Percentiles rank a stretch among this genome's conserved stretches.
Conservation (phyloP, 768 basidiomycete species). For the Cyclocybe cylindracea region DNA sequence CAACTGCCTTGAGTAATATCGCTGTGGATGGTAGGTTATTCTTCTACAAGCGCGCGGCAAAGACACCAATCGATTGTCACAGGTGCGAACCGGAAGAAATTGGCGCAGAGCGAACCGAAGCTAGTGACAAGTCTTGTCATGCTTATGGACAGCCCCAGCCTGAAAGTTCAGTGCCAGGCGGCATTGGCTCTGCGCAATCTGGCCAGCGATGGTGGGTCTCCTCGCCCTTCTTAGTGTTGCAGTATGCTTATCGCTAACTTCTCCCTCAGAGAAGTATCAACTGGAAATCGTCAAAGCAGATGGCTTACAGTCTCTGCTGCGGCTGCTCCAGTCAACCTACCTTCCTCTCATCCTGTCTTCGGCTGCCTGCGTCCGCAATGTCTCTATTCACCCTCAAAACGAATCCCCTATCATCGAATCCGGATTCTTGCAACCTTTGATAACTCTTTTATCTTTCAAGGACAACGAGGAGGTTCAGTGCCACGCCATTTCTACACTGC, state of each 20-base stretch:
- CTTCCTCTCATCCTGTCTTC: constrained; percentile 97
- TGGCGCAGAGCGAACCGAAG: constrained; percentile 92
- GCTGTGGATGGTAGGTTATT: constrained; percentile 81
- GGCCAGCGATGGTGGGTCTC: constrained; percentile 84
- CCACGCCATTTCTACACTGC: constrained; percentile 95
- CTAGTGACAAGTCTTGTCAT: constrained; percentile 91
- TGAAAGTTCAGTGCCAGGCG: constrained; percentile 99
- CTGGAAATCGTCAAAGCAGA: constrained; percentile 97
- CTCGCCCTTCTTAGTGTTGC: neutral
- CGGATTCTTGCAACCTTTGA: constrained; percentile 93
- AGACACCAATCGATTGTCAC: neutral
- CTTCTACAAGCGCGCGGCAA: neutral
- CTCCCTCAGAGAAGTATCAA: constrained; percentile 87
- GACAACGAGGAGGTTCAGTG: constrained; percentile 99
- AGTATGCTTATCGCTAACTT: neutral
- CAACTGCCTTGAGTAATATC: constrained; percentile 96
- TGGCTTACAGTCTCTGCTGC: constrained; percentile 87
- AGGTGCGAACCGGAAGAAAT: constrained; percentile 90
- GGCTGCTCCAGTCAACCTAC: constrained; percentile 94
- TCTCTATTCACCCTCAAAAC: constrained; percentile 97
- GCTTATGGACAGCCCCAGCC: constrained; percentile 95
- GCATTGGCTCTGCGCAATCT: constrained; percentile 95
- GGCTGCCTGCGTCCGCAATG: constrained; percentile 98
- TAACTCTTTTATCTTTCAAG: constrained; percentile 95
- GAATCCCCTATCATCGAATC: constrained; percentile 99